Evolutionary conservation across 176 grass and related monocot genomes (phyloP), one percentile per base, ranked within the genome.

Genomic region (Ampelocalamus luodianensis): DNA sequence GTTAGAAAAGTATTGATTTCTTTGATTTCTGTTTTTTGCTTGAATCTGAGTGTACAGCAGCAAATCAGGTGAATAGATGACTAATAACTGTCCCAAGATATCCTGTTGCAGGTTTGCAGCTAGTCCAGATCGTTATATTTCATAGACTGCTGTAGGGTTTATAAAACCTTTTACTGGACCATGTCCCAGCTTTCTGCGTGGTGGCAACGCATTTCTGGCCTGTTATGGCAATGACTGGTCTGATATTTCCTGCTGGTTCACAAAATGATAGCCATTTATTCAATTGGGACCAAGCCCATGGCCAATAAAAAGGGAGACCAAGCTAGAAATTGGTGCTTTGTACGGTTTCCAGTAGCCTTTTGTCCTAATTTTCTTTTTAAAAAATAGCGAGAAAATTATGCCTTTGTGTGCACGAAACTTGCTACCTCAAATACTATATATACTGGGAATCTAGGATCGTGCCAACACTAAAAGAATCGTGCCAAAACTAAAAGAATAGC

Each of bases 401-500:
- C 15, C 24, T 55, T 53, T 42, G 27, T 32, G 39, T 83, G 16
- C 10, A 67, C 14, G 63, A 76, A 42, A 45, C n/a, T 51, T 71
- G 17, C 42, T 60, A 70, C 53, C 71, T 63, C 11, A 65, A 81
- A 65, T 81, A 70, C 12, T 10, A 58, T 58, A 55, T 32, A 65
- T 65, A 37, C 50, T 76, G 64, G 43, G 43, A 66, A 66, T 50
- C 61, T 58, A 16, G 44, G 26, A 78, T 71, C 38, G 11, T 72
- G 45, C 66, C 49, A 54, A 61, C 79, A 58, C 9, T 82, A 67
- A 81, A 59, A 13, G 10, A 65, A 66, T 58, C 38, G 11, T 72
- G 45, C 66, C 49, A 54, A 61, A 83, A 58, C 9, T 82, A 67
- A 81, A 59, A 13, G 10, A 65, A 66, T 58, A 81, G 64, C 37